A percentile compares a stretch with the other conserved stretches of the same genome.
Evolutionary conservation across 306 rosid species (phyloP).

Genomic region (Quercus aquifolioides): DNA sequence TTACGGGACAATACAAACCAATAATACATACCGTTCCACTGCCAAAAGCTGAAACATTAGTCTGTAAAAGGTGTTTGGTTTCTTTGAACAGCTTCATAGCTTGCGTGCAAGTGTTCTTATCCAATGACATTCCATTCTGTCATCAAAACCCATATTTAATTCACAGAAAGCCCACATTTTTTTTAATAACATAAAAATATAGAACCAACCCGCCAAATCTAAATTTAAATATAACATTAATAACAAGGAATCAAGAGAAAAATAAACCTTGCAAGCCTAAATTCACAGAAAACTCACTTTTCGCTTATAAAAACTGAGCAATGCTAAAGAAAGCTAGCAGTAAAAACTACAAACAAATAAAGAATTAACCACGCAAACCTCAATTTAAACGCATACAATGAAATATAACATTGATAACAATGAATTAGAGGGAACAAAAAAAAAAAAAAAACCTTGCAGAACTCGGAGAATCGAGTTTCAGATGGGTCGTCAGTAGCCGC

Average conservation of each 20-base stretch:
- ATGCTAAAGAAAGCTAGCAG: too few species aligned
- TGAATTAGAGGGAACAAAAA: neutral
- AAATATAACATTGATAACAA: neutral
- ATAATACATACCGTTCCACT: conserved; percentile 53
- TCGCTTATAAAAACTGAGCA: too few species aligned
- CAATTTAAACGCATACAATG: too few species aligned
- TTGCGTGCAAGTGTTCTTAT: conserved; percentile 39
- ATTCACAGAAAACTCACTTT: too few species aligned
- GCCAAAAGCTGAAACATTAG: conserved; percentile 63
- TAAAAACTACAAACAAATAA: neutral
- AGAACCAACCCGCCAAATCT: neutral
- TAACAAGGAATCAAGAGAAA: neutral
- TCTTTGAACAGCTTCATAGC: conserved; percentile 60
- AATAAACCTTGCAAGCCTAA: too few species aligned
- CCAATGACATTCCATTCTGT: conserved; percentile 66
- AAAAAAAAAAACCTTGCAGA: conserved; percentile 55
- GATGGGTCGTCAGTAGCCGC: conserved; percentile 28
- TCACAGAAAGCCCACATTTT: neutral
- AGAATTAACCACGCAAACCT: too few species aligned
- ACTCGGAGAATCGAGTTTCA: conserved; percentile 49
- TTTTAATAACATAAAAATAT: too few species aligned
- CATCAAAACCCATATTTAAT: conserved; percentile 4
- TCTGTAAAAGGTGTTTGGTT: conserved; percentile 51
- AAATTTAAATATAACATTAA: neutral
- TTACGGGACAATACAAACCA: neutral